Evolutionary conservation across 495 filamentous ascomycete genomes (phyloP).

Genomic region (Podospora sp.): DNA sequence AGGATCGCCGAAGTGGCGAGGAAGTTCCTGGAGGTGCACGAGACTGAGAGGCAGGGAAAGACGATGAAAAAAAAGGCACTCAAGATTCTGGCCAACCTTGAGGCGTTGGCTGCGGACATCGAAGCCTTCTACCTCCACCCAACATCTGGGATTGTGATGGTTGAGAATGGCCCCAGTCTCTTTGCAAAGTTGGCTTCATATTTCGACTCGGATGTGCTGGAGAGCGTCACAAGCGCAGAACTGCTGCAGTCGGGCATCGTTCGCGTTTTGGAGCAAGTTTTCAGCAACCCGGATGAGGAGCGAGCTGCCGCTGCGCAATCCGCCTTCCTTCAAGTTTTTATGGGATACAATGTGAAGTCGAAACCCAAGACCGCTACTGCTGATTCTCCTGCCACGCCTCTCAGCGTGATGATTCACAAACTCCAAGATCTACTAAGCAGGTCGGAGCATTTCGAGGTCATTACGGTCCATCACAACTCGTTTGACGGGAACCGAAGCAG

Average conservation of each 20-base stretch:
- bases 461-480: slow-evolving; percentile 91
- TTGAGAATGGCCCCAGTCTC: slow-evolving; percentile 59
- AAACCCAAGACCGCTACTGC: slow-evolving; percentile 64
- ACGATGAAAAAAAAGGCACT: slow-evolving; percentile 75
- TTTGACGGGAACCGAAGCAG: slow-evolving; percentile 91
- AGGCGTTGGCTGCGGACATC: slow-evolving; percentile 69
- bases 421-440: slow-evolving; percentile 93
- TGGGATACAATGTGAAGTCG: slow-evolving; percentile 68
- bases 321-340: slow-evolving; percentile 92
- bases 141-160: slow-evolving; percentile 42
- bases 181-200: slow-evolving; percentile 81
- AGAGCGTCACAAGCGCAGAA: slow-evolving; percentile 97
- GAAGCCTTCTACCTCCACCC: slow-evolving; percentile 65
- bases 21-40: slow-evolving; percentile 79
- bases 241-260: slow-evolving; percentile 89
- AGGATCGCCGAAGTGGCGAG: slow-evolving; percentile 75
- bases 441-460: slow-evolving; percentile 96
- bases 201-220: slow-evolving; percentile 82
- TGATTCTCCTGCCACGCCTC: slow-evolving; percentile 72
- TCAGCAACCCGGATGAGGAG: slow-evolving; percentile 65
- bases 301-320: slow-evolving; percentile 67
- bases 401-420: slow-evolving; percentile 90
- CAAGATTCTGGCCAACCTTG: slow-evolving; percentile 72
- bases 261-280: slow-evolving; percentile 76
- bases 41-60: slow-evolving; percentile 69